Percentiles rank a stretch among this genome's conserved stretches.
Evolutionary conservation across 108 stramenopile genomes (phyloP).

Genomic region (Discostella stelligeroides): DNA sequence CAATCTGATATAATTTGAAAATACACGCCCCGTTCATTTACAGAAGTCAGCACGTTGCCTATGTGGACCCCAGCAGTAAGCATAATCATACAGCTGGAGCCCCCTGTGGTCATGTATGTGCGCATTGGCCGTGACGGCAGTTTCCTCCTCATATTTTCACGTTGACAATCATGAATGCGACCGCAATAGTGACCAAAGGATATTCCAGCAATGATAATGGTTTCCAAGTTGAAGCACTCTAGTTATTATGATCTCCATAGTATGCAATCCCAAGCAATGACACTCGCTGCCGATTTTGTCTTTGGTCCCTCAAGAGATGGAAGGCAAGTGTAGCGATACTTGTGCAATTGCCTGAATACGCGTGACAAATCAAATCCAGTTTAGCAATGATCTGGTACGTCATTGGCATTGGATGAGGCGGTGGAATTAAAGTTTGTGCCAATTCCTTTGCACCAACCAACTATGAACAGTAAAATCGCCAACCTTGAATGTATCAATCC

Average conservation of each 20-base stretch:
- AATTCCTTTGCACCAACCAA: conserved; percentile 20
- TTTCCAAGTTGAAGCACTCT: not conserved
- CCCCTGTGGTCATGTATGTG: conserved; percentile 6
- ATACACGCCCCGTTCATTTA: conserved; percentile 8
- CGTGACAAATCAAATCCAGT: conserved; percentile 23
- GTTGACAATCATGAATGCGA: conserved; percentile 1
- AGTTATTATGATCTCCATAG: not conserved
- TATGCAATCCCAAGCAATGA: conserved; percentile 38
- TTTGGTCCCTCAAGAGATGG: not conserved
- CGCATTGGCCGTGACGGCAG: not conserved
- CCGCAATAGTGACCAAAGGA: conserved; percentile 19
- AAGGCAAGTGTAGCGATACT: conserved; percentile 15
- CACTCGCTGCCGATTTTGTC: conserved; percentile 11
- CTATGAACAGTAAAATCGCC: conserved; percentile 19
- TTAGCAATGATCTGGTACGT: not conserved
- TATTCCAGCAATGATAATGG: conserved; percentile 16
- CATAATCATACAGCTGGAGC: conserved; percentile 13
- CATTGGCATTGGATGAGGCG: conserved; percentile 1
- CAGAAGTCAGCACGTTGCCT: conserved; percentile 11
- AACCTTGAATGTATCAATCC: conserved; percentile 22
- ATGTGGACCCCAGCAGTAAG: conserved; percentile 30
- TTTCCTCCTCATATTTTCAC: not conserved
- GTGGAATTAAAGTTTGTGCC: conserved; percentile 21
- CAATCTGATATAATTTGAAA: conserved; percentile 19
- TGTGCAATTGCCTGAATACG: conserved; percentile 17